These are phyloP conservation scores for Psophocarpus tetragonolobus DNA, from an alignment of 306 rosid species.

Conservation along the genomic window DNA sequence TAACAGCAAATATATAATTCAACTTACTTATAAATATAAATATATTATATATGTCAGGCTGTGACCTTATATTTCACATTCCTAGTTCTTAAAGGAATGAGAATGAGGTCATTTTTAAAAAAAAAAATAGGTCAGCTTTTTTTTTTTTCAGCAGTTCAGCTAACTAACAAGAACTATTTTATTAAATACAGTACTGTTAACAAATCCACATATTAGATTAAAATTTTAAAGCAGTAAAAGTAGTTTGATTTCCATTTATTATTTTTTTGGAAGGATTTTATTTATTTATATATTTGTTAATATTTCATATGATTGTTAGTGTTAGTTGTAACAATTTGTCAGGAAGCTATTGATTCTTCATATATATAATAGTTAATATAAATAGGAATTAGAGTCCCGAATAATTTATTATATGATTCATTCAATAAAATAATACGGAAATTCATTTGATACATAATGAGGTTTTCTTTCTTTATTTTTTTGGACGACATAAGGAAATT, in stretches of 20 bases:
- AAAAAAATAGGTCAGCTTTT: no score
- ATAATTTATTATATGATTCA: background rate
- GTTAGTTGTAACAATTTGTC: background rate
- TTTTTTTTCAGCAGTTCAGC: no score
- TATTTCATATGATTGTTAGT: background rate
- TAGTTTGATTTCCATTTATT: background rate
- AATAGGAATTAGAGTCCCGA: background rate
- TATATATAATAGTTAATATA: background rate
- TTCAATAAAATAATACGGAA: background rate
- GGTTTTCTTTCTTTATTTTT: background rate
- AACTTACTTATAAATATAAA: background rate
- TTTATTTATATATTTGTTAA: no score
- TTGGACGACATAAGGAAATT: no score
- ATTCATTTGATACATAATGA: background rate
- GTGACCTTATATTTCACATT: background rate
- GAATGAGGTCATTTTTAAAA: background rate
- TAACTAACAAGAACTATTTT: background rate
- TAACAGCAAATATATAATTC: background rate
- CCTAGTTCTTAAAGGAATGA: background rate
- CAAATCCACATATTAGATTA: background rate
- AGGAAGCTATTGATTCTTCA: background rate
- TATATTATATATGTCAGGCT: background rate
- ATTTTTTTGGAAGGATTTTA: no score
- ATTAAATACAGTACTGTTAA: background rate
- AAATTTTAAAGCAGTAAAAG: background rate